Conservation (phyloP, 495 filamentous ascomycete species). For the Parachaetomium inaequale region DNA sequence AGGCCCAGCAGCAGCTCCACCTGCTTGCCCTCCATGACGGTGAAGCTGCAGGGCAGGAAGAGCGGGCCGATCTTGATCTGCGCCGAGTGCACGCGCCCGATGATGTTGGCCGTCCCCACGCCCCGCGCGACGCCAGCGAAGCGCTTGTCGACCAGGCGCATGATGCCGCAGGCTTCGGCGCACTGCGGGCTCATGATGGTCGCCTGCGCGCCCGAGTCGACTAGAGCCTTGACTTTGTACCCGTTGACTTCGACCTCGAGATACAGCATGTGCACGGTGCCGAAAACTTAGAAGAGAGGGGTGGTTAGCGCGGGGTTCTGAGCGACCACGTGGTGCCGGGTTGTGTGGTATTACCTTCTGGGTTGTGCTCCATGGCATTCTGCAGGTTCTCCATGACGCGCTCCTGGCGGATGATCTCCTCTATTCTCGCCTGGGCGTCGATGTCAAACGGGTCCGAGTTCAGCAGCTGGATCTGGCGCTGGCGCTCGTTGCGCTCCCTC, state of each 20-base stretch:
- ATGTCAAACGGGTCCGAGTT: constrained; percentile 90
- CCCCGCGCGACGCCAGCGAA: constrained; percentile 89
- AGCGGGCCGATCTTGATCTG: constrained; percentile 88
- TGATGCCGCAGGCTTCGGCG: constrained; percentile 88
- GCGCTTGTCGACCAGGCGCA: constrained; percentile 90
- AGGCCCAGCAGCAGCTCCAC: constrained; percentile 93
- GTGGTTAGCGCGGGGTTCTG: neutral
- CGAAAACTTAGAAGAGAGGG: constrained; percentile 62
- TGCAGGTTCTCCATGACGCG: constrained; percentile 90
- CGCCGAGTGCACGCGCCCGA: constrained; percentile 91
- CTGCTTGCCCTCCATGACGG: constrained; percentile 99
- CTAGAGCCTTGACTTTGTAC: constrained; percentile 87
- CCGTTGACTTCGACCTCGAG: constrained; percentile 94
- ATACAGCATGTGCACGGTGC: constrained; percentile 90
- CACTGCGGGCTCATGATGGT: constrained; percentile 98
- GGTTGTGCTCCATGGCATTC: constrained; percentile 92
- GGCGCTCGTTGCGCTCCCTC: constrained; percentile 66
- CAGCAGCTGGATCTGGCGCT: constrained; percentile 69
- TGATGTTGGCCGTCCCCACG: constrained; percentile 88
- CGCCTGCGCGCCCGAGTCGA: constrained; percentile 95
- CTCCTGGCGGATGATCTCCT: constrained; percentile 94
- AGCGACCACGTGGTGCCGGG: neutral
- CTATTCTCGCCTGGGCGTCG: constrained; percentile 87
- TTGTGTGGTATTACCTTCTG: constrained; percentile 65
- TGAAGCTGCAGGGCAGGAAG: constrained; percentile 90